These are phyloP conservation scores for Globisporangium spinosum DNA, from an alignment of 352 stramenopile genomes.

Conservation along the genomic window DNA sequence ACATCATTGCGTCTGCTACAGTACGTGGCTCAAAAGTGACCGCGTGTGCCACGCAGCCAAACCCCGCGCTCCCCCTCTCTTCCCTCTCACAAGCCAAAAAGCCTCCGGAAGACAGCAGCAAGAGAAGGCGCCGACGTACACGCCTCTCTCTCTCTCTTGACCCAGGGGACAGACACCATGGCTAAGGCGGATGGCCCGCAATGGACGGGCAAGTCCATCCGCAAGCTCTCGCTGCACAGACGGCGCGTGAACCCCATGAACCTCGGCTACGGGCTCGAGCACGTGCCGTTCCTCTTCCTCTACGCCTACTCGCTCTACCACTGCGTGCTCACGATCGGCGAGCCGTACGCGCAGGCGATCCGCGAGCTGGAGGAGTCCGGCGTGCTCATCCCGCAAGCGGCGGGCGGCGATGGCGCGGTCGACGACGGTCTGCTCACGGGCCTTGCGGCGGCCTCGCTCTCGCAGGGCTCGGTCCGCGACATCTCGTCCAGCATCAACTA, in stretches of 20 bases:
- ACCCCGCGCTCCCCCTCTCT: not conserved
- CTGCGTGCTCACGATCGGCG: constrained; percentile 55
- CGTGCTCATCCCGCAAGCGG: constrained; percentile 32
- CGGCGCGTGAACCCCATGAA: constrained; percentile 54
- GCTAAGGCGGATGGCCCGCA: constrained; percentile 33
- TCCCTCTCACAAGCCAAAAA: constrained; percentile 10
- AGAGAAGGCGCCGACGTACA: not conserved
- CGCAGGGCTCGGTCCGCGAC: constrained; percentile 64
- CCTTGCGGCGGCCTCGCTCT: constrained; percentile 66
- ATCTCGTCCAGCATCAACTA: constrained; percentile 49
- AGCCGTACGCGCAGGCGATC: constrained; percentile 75
- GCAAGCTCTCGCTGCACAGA: constrained; percentile 57
- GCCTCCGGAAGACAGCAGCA: not conserved
- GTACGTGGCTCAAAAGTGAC: not conserved
- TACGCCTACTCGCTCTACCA: constrained; percentile 73
- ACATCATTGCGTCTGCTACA: not conserved
- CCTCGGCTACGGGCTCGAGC: constrained; percentile 65
- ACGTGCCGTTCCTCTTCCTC: constrained; percentile 62
- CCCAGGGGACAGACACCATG: not conserved
- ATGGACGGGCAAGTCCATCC: constrained; percentile 74
- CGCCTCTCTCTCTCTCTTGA: not conserved
- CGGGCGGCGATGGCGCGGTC: constrained; percentile 24
- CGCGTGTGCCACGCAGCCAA: constrained; percentile 5
- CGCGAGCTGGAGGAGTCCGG: constrained; percentile 63
- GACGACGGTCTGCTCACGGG: constrained; percentile 41